A percentile compares a stretch with the other conserved stretches of the same genome.
phyloP scores from a whole-genome alignment of 257 asterid genomes.

The Fraxinus excelsior region DNA sequence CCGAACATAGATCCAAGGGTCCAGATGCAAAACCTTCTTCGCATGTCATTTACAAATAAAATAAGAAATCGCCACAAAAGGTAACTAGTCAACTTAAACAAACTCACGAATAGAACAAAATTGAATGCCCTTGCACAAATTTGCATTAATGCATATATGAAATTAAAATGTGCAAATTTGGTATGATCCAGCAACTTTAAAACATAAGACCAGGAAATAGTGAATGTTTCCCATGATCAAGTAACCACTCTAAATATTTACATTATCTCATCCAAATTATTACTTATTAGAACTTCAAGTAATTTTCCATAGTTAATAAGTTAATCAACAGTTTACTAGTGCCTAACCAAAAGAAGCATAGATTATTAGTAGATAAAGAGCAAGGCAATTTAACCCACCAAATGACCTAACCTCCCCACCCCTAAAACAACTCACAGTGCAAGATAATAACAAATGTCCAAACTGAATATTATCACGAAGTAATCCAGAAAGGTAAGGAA shows the following conservation, averaged over 20 bases:
- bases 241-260: background rate
- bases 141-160: slow-evolving; percentile 1
- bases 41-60: background rate
- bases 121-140: background rate
- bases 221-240: slow-evolving; percentile 1
- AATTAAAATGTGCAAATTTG: background rate
- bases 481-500: background rate
- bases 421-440: background rate
- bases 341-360: too few species aligned
- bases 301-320: too few species aligned
- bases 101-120: background rate
- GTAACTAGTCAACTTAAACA: background rate
- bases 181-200: background rate
- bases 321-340: too few species aligned
- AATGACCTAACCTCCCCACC: too few species aligned
- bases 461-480: background rate
- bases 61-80: slow-evolving; percentile 8
- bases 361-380: too few species aligned
- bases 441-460: background rate
- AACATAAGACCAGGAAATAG: background rate
- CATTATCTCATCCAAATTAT: background rate
- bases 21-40: background rate
- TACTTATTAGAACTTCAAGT: too few species aligned
- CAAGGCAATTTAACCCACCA: too few species aligned
- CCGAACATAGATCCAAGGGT: background rate